phyloP scores from a whole-genome alignment of 129 eudicot species.

The Flaveria ramosissima region DNA sequence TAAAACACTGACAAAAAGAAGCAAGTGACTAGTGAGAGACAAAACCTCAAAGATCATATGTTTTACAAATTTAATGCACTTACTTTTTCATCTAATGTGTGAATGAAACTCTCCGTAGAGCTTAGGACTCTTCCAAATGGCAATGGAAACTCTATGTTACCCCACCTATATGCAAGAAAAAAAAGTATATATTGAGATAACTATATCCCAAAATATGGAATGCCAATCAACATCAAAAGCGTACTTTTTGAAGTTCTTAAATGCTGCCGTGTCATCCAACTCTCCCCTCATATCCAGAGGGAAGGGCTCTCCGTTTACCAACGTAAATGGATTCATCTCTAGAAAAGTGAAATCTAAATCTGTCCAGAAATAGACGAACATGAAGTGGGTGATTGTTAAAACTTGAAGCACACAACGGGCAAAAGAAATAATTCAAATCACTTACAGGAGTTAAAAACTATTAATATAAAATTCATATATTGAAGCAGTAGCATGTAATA shows the following conservation, averaged over 20 bases:
- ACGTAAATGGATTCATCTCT: constrained; percentile 90
- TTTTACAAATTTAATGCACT: constrained; percentile 21
- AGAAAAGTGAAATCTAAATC: constrained; percentile 89
- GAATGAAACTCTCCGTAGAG: constrained; percentile 76
- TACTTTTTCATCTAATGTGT: constrained; percentile 84
- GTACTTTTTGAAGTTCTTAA: constrained; percentile 87
- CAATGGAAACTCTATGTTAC: constrained; percentile 78
- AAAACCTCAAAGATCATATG: not conserved
- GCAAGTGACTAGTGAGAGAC: not conserved
- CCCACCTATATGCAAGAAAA: constrained; percentile 58
- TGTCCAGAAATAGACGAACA: constrained; percentile 26
- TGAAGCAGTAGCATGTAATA: not conserved
- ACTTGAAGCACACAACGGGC: not conserved
- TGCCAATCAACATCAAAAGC: constrained; percentile 3
- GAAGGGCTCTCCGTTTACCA: constrained; percentile 76
- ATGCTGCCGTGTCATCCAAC: constrained; percentile 92
- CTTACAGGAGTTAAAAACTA: not conserved
- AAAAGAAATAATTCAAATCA: not conserved
- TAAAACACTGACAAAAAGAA: not conserved
- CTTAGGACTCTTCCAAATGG: constrained; percentile 92
- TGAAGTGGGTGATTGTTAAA: not conserved
- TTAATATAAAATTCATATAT: not conserved
- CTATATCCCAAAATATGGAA: not conserved
- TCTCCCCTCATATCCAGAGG: constrained; percentile 97
- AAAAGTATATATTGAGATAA: not conserved